Conservation (phyloP, 306 rosid species). For the Dicorynia guianensis region DNA sequence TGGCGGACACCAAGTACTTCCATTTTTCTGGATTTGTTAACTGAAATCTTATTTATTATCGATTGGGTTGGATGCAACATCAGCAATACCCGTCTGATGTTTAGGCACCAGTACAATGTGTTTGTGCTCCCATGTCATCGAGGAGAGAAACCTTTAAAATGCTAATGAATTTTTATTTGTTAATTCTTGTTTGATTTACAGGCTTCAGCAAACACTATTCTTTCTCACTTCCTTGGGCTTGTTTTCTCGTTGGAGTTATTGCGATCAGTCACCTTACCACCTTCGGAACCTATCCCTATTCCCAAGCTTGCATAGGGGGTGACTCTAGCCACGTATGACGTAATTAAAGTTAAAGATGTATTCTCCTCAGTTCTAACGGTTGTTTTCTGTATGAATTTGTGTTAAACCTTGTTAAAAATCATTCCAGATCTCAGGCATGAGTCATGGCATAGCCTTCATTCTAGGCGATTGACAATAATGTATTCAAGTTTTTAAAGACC, state of each 20-base stretch:
- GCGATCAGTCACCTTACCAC: constrained; percentile 81
- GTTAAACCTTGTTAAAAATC: constrained; percentile 15
- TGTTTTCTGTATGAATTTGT: constrained; percentile 27
- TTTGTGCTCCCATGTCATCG: background rate
- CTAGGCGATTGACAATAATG: constrained; percentile 30
- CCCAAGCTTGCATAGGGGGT: constrained; percentile 66
- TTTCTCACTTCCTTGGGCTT: constrained; percentile 94
- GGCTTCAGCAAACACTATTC: constrained; percentile 98
- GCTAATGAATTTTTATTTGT: background rate
- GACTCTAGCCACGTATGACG: constrained; percentile 10
- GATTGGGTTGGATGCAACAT: constrained; percentile 21
- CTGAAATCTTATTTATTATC: too few species aligned
- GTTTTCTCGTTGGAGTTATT: constrained; percentile 86
- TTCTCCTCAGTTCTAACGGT: constrained; percentile 11
- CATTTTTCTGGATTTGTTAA: too few species aligned
- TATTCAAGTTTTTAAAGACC: constrained; percentile 9
- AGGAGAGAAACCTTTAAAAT: background rate
- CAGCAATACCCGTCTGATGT: background rate
- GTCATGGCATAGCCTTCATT: constrained; percentile 23
- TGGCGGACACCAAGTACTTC: too few species aligned
- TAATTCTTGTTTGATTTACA: constrained; percentile 38
- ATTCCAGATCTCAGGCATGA: background rate
- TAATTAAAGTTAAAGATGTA: constrained; percentile 20
- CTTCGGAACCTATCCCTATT: constrained; percentile 62
- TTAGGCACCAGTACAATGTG: background rate